Percentiles rank a stretch among this genome's conserved stretches.
These are phyloP conservation scores for Diospyros kaki DNA, from an alignment of 148 eudicot genomes.

Conservation along the genomic window DNA sequence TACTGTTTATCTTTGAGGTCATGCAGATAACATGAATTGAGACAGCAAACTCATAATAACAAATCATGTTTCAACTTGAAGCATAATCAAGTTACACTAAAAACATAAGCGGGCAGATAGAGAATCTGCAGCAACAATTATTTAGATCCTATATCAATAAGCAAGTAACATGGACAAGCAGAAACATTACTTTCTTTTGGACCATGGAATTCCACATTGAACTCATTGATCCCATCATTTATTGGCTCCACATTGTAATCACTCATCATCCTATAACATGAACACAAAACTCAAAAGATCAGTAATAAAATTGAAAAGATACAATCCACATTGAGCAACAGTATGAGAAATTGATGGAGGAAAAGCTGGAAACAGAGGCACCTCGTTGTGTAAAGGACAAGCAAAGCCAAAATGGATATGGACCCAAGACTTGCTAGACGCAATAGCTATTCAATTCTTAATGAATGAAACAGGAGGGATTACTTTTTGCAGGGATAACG, in stretches of 20 bases:
- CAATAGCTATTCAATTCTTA: background rate
- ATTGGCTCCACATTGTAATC: conserved; percentile 71
- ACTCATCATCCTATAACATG: conserved; percentile 72
- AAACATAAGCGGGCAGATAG: background rate
- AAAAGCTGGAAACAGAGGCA: conserved; percentile 3
- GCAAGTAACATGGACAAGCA: background rate
- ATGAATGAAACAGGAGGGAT: background rate
- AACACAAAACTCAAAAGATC: conserved; percentile 4
- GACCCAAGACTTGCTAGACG: background rate
- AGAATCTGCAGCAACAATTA: background rate
- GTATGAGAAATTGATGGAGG: background rate
- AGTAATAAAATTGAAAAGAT: conserved; percentile 2
- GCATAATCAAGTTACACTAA: background rate
- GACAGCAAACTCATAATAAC: background rate
- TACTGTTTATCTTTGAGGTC: background rate
- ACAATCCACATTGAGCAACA: background rate
- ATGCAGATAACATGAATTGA: background rate
- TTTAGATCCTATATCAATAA: conserved; percentile 11
- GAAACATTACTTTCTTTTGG: conserved; percentile 70
- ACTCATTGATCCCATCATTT: conserved; percentile 65
- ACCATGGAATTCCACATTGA: conserved; percentile 78
- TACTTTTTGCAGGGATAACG: no score
- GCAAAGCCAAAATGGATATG: background rate
- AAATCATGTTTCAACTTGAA: conserved; percentile 10
- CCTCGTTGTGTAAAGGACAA: background rate